Evolutionary conservation across 768 basidiomycete species (phyloP).

Genomic region (Sarcodon sp.): DNA sequence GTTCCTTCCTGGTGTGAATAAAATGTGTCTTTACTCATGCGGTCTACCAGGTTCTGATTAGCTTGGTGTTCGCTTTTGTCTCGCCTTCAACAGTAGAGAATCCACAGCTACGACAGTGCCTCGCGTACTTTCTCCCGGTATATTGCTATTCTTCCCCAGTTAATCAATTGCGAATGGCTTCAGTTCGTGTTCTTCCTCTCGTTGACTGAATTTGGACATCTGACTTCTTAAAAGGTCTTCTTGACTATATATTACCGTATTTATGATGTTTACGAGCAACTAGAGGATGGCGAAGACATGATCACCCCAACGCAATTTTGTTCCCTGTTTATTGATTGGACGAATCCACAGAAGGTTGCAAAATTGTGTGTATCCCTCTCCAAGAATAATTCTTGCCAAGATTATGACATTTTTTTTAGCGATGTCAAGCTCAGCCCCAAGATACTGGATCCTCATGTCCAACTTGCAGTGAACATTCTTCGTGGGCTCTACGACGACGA

Average conservation of each 20-base stretch:
- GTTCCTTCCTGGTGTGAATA: constrained; percentile 2
- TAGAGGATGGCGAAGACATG: constrained; percentile 18
- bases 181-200: constrained; percentile 19
- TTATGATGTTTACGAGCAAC: constrained; percentile 16
- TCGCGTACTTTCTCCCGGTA: constrained; percentile 39
- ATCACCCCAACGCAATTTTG: constrained; percentile 19
- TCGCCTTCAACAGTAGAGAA: constrained; percentile 35
- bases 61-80: constrained; percentile 32
- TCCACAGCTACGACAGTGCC: constrained; percentile 34
- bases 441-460: constrained; percentile 25
- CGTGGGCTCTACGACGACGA: constrained; percentile 32
- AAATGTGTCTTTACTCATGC: not conserved
- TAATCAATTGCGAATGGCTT: constrained; percentile 31
- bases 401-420: too few relatives aligned
- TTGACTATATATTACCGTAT: constrained; percentile 21
- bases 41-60: constrained; percentile 24
- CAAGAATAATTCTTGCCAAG: constrained; percentile 6
- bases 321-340: constrained; percentile 28
- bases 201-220: not conserved
- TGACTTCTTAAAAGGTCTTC: constrained; percentile 18
- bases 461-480: constrained; percentile 45
- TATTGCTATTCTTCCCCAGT: constrained; percentile 33
- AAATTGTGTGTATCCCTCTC: constrained; percentile 3
- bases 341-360: constrained; percentile 24
- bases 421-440: too few relatives aligned